These are phyloP conservation scores for Zopfochytrium polystomum DNA, from an alignment of 371 early-diverging fungal genomes.

Conservation along the genomic window DNA sequence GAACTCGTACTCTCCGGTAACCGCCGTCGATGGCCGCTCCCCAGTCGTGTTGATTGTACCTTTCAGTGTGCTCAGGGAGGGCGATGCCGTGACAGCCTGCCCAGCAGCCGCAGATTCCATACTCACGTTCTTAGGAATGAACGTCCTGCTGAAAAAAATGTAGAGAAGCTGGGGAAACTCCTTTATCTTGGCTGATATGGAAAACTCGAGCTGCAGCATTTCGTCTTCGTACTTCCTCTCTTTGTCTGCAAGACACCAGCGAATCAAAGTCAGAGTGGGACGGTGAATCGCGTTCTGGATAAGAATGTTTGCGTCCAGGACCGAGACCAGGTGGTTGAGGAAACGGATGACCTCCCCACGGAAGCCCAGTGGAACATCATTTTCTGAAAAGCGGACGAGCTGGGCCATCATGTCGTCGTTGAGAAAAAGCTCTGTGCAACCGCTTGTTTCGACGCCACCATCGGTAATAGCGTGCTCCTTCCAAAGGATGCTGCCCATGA, in stretches of 20 bases:
- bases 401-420: constrained; percentile 75
- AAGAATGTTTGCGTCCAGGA: constrained; percentile 82
- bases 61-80: background rate
- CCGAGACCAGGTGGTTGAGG: constrained; percentile 76
- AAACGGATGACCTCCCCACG: constrained; percentile 78
- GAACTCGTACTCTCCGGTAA: constrained; percentile 69
- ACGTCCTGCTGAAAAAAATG: constrained; percentile 84
- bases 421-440: constrained; percentile 89
- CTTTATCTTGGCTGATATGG: constrained; percentile 85
- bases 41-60: constrained; percentile 4
- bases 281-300: constrained; percentile 87
- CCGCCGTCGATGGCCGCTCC: constrained; percentile 13
- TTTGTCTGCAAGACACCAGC: constrained; percentile 63
- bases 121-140: constrained; percentile 32
- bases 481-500: constrained; percentile 85
- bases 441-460: constrained; percentile 53
- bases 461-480: constrained; percentile 71
- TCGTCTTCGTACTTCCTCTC: constrained; percentile 69
- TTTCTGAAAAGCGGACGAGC: constrained; percentile 74
- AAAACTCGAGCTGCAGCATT: constrained; percentile 76
- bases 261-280: constrained; percentile 75
- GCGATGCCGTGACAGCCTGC: background rate
- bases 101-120: constrained; percentile 17
- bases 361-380: constrained; percentile 82
- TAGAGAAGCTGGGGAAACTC: constrained; percentile 81